phyloP scores from a whole-genome alignment of 305 asterid genomes.

The Striga hermonthica region DNA sequence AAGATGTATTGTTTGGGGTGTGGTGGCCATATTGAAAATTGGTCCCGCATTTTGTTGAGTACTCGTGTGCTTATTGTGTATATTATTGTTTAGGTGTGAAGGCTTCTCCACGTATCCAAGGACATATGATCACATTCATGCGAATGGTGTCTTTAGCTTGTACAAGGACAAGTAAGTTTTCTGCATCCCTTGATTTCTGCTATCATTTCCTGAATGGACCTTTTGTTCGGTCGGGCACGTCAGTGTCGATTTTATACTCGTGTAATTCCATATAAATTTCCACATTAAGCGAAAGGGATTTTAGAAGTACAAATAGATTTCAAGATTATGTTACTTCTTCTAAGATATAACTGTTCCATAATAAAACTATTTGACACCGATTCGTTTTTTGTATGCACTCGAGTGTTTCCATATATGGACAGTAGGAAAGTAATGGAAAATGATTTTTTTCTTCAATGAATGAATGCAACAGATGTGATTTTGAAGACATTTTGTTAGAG shows the following conservation, averaged over 20 bases:
- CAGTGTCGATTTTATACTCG: too few relatives aligned
- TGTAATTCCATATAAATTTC: not conserved
- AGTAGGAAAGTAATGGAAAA: not conserved
- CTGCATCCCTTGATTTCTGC: constrained; percentile 20
- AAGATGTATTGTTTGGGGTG: not conserved
- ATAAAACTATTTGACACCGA: too few relatives aligned
- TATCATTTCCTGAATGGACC: not conserved
- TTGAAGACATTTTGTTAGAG: constrained; percentile 81
- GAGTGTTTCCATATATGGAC: not conserved
- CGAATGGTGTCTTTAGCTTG: constrained; percentile 79
- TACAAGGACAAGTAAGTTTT: constrained; percentile 77
- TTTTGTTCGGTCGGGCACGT: not conserved
- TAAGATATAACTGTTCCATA: too few relatives aligned
- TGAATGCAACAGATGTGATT: constrained; percentile 54
- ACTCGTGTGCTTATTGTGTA: constrained; percentile 15
- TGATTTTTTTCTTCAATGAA: constrained; percentile 2
- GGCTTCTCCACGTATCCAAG: constrained; percentile 95
- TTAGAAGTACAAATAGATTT: not conserved
- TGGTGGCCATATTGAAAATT: not conserved
- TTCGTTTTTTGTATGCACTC: not conserved
- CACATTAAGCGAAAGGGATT: not conserved
- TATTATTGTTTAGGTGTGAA: constrained; percentile 66
- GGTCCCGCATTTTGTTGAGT: not conserved
- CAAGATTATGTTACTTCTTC: not conserved
- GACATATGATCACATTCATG: constrained; percentile 92